A percentile compares a stretch with the other conserved stretches of the same genome.
Conservation (phyloP, 768 basidiomycete genomes). For the Lentinula lateritia region DNA sequence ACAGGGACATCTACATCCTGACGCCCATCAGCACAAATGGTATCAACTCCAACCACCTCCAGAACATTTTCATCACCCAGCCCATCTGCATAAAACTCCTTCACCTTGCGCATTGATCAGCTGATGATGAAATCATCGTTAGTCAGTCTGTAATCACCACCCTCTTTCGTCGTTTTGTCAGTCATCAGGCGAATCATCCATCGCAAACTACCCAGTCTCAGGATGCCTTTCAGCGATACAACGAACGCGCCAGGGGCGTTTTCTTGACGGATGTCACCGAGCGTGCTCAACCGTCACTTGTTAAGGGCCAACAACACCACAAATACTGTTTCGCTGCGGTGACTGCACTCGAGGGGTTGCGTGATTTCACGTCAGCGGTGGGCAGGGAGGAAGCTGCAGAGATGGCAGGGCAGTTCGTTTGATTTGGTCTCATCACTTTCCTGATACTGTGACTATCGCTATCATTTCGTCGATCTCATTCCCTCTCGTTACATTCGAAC, state of each 20-base stretch:
- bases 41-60: conserved; percentile 90
- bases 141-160: conserved; percentile 93
- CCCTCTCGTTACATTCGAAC: neutral
- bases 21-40: conserved; percentile 99
- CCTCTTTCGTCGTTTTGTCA: conserved; percentile 93
- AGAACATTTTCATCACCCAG: conserved; percentile 83
- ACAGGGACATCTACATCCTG: conserved; percentile 91
- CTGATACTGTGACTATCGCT: neutral
- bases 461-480: neutral
- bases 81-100: conserved; percentile 97
- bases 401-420: conserved; percentile 96
- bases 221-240: conserved; percentile 68
- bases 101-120: conserved; percentile 87
- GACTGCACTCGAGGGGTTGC: conserved; percentile 91
- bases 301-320: conserved; percentile 43
- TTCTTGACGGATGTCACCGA: conserved; percentile 68
- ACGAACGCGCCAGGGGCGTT: conserved; percentile 74
- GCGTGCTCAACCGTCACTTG: conserved; percentile 48
- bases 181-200: conserved; percentile 78
- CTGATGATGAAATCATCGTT: conserved; percentile 97
- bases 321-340: conserved; percentile 83
- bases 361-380: conserved; percentile 94
- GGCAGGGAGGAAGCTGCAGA: conserved; percentile 96
- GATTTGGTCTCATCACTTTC: conserved; percentile 76
- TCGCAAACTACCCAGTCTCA: conserved; percentile 37